Conservation (phyloP, 345 rosid genomes). For the Eucalyptus guilfoylei region DNA sequence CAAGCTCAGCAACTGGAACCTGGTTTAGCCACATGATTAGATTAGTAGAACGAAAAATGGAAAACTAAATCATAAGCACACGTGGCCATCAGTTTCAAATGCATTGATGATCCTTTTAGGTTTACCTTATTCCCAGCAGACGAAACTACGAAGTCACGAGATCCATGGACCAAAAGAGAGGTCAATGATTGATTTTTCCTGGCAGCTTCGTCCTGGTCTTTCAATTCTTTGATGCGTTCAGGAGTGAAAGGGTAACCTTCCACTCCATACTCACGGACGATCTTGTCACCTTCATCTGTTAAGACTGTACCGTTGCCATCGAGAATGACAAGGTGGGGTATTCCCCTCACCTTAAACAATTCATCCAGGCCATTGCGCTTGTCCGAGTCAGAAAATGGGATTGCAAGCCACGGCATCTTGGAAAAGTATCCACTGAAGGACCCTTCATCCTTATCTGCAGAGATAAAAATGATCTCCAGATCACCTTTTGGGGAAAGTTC, state of each 20-base stretch:
- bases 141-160: conserved; percentile 48
- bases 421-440: conserved; percentile 28
- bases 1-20: conserved; percentile 24
- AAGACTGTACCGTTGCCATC: conserved; percentile 37
- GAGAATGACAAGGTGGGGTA: conserved; percentile 58
- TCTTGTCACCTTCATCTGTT: conserved; percentile 27
- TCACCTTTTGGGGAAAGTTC: background rate
- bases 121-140: background rate
- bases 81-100: background rate
- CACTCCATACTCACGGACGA: conserved; percentile 41
- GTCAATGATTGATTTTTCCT: conserved; percentile 42
- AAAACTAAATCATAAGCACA: background rate
- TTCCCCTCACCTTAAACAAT: conserved; percentile 45
- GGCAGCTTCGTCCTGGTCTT: conserved; percentile 47
- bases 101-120: background rate
- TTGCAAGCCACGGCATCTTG: conserved; percentile 78
- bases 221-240: conserved; percentile 40
- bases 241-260: conserved; percentile 50
- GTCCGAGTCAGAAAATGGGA: conserved; percentile 52
- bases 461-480: conserved; percentile 16
- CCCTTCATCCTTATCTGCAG: conserved; percentile 16
- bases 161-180: conserved; percentile 34
- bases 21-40: background rate
- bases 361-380: conserved; percentile 31
- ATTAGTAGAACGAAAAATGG: background rate